Base-by-base conservation (phyloP, 1,284 basidiomycete genomes). In the Mrakiaceae sp. region DNA sequence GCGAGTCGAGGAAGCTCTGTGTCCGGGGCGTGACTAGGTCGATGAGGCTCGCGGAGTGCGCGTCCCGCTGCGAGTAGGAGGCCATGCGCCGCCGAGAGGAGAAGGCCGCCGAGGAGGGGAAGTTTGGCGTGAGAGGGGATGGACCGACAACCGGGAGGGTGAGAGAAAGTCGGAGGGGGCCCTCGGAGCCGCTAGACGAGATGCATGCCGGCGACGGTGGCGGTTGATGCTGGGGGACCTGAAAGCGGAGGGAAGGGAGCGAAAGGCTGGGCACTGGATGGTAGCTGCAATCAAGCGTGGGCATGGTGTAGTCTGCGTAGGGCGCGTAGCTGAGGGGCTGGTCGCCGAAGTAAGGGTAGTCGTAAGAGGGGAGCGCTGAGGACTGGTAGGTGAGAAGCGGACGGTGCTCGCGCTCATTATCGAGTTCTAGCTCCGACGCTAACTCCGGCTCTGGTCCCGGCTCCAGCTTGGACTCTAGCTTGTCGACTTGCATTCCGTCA, bases 141-240 rank as follows among this genome's bases (percentile, higher is more conserved):
- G 27, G 27, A 27, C 4, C 39, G 54, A 12, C 40, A 42, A 42
- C 43, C 10, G 43, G 8, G 8, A 40, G n/a, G 64, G 64, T 12
- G 64, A 65, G 7, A 59, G 64, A n/a, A 44, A 58, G 14, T 54
- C n/a, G 3, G 59, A 61, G 7, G 64, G 64, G 64, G 50, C 60
- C 60, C 27, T 64, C 54, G 4, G 6, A 44, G n/a, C 51, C 51
- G 47, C 7, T 5, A 27, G 16, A 40, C 6, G 46, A 43, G 47
- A 40, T 43, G 7, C 3, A 6, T 10, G 58, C 40, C 47, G n/a
- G 14, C 14, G 40, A 14, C 12, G 16, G 9, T 6, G 62, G 50
- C 44, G 40, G 40, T 9, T 43, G 12, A 6, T 49, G 47, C 16
- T 16, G 27, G 46, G 53, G 46, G 5, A 40, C 58, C 46, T 42